Base-by-base conservation (phyloP, 768 basidiomycete species). In the Naganishia friedmannii region DNA sequence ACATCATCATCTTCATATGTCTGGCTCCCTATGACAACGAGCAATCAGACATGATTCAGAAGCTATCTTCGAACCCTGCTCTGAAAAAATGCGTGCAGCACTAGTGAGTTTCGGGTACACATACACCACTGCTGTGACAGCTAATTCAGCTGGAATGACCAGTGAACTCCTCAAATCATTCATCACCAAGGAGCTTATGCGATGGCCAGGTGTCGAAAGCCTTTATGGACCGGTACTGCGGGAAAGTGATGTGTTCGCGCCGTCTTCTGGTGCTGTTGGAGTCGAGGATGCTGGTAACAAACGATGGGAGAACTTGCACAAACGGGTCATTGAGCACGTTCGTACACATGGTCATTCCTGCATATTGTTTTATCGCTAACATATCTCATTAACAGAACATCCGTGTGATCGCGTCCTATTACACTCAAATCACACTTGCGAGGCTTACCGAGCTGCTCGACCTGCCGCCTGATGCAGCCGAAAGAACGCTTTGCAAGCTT, bases 141-240 rank as follows among this genome's bases (percentile, higher is more conserved):
- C 48, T 42, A 26, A 53, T 46, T 63, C 75, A 29, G 63, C 29
- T 28, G 73, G 45, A 60, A 48, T 57, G 45, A 29, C 48, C 75
- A 97, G 95, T 76, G 92, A 93, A 73, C 87, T 98, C 45, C 87
- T 93, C 53, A 96, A 96, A 83, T 93, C 90, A 73, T 97, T 98
- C 80, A 88, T 88, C 51, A 96, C 93, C 0, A 87, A 87, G 65
- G 93, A 97, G 77, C 85, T 98, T 65, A 94, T 96, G 90, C 84
- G 94, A 74, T 99, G 96, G 96, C 92, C 95, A 0, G 91, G 92
- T 39, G 93, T 98, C 63, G 89, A 91, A 77, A 82, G 84, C 1
- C 85, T 96, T 29, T 98, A 96, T 76, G 96, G 95, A 31, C 86
- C 88, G 17, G 90, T 88, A 76, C 81, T 98, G 58, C 87, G 86